Percentiles rank a stretch among this genome's conserved stretches.
These are phyloP conservation scores for Aureobasidium uvarum DNA, from an alignment of 2,329 filamentous ascomycete genomes.

Conservation along the genomic window DNA sequence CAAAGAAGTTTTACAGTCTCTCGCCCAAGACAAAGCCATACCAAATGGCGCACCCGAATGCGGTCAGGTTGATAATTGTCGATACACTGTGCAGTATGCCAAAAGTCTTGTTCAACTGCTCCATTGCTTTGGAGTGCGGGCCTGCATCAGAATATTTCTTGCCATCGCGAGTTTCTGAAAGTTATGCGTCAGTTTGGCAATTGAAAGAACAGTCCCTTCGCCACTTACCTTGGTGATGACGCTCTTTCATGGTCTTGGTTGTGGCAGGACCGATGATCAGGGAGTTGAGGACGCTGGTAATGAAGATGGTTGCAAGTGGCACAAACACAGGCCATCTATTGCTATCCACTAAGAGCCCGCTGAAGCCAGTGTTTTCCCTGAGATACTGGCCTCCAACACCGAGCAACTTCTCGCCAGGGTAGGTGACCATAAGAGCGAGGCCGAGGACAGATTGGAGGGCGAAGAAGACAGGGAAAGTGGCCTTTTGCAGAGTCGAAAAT, in stretches of 20 bases:
- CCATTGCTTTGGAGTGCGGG: slow-evolving; percentile 83
- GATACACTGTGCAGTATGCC: slow-evolving; percentile 77
- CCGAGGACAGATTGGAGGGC: slow-evolving; percentile 75
- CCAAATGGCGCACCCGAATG: slow-evolving; percentile 65
- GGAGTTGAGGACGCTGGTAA: slow-evolving; percentile 70
- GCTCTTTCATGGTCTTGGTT: slow-evolving; percentile 68
- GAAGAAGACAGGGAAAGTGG: slow-evolving; percentile 88
- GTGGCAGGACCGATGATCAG: slow-evolving; percentile 72
- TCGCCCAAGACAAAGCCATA: slow-evolving; percentile 76
- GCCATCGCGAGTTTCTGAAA: slow-evolving; percentile 73
- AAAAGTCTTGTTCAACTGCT: slow-evolving; percentile 74
- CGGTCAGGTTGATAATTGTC: slow-evolving; percentile 72
- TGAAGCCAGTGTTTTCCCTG: slow-evolving; percentile 33
- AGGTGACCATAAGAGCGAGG: slow-evolving; percentile 71
- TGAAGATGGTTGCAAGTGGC: slow-evolving; percentile 67
- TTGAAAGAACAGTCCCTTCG: background rate
- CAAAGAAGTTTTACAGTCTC: slow-evolving; percentile 46
- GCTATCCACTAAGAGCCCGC: slow-evolving; percentile 54
- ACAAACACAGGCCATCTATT: slow-evolving; percentile 64
- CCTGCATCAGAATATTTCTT: slow-evolving; percentile 79
- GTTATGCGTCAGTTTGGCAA: slow-evolving; percentile 2
- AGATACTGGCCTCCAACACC: slow-evolving; percentile 31
- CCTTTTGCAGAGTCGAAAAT: slow-evolving; percentile 77
- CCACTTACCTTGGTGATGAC: slow-evolving; percentile 72
- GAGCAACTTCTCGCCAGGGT: slow-evolving; percentile 58